Evolutionary conservation across 2,329 filamentous ascomycete genomes (phyloP), one percentile per base, ranked within the genome.

Genomic region (Metarhizium album): DNA sequence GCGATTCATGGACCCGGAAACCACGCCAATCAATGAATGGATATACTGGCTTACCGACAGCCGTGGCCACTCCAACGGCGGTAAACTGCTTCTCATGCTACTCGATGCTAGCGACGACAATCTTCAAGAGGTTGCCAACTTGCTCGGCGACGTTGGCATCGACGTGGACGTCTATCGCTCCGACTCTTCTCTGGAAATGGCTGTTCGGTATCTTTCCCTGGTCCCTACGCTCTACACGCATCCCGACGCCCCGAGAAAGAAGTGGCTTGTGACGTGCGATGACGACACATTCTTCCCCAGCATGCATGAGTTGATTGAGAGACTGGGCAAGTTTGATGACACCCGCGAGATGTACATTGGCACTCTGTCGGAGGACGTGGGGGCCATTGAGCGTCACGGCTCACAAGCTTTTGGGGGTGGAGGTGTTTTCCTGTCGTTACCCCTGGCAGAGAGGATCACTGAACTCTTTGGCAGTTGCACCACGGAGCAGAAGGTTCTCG

Each of bases 271-370:
- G 14, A 72, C 78, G 14, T 82, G 80, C 60, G 80, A 84, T 56
- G 80, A 84, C 56, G 80, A 84, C 55, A 84, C 80, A 3, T 83
- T 82, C 60, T 83, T 83, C 68, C 73, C 76, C 4, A 80, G 74
- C 52, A 79, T 82, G 62, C 68, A 79, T 49, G 71, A 66, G 11
- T 65, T 84, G 13, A 67, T 75, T 3, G 67, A 76, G 37, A 74
- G 70, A 46, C 69, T 83, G 42, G 65, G 64, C n/a, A 63, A 69
- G 4, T 79, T 75, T 58, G 76, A 83, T 56, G 66, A 76, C 52
- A 69, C 64, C 1, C 64, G 71, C 45, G 70, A 74, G 52, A 73
- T 79, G 59, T 84, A 83, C 59, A 71, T 83, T 43, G 80, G 80
- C 42, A 79, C 78, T 4, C 62, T 84, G 14, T 82, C 80, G 0